phyloP scores from a whole-genome alignment of 1,284 basidiomycete genomes.

The Trichosporon asahii region DNA sequence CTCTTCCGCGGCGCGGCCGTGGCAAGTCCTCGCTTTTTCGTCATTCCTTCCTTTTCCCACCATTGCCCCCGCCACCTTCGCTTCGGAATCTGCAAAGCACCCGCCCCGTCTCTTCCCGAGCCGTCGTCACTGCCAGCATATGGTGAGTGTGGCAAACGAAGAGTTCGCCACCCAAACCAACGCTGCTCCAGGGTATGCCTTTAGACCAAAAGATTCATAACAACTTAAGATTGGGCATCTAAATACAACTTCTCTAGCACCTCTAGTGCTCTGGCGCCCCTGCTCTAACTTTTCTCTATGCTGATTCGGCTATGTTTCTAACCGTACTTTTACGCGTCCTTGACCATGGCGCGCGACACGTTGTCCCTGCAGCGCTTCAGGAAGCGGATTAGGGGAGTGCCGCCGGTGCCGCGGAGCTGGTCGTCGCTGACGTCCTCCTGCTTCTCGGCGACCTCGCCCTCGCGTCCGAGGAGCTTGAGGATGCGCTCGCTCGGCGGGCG shows the following conservation, averaged over 20 bases:
- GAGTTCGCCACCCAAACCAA: no score
- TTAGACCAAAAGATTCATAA: no score
- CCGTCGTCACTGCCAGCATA: no score
- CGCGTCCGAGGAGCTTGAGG: conserved; percentile 31
- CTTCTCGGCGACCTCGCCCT: conserved; percentile 16
- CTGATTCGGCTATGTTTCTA: neutral
- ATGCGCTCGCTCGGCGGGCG: conserved; percentile 41
- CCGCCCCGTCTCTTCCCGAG: no score
- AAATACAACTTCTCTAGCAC: neutral
- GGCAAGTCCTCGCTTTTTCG: no score
- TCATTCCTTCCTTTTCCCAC: no score
- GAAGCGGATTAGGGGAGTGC: conserved; percentile 75
- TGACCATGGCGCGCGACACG: conserved; percentile 64
- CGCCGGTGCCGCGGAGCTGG: conserved; percentile 75
- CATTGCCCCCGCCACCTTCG: no score
- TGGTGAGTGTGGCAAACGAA: no score
- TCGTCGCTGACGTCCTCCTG: conserved; percentile 48
- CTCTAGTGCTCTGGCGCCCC: neutral
- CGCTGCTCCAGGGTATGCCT: no score
- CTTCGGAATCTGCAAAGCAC: no score
- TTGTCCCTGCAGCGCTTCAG: conserved; percentile 73
- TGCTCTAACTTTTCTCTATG: neutral
- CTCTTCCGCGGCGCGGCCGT: no score
- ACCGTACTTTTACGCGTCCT: neutral
- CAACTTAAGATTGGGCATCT: neutral